These are phyloP conservation scores for Schizophyllum amplum DNA, from an alignment of 1,284 basidiomycete genomes.

Conservation along the genomic window DNA sequence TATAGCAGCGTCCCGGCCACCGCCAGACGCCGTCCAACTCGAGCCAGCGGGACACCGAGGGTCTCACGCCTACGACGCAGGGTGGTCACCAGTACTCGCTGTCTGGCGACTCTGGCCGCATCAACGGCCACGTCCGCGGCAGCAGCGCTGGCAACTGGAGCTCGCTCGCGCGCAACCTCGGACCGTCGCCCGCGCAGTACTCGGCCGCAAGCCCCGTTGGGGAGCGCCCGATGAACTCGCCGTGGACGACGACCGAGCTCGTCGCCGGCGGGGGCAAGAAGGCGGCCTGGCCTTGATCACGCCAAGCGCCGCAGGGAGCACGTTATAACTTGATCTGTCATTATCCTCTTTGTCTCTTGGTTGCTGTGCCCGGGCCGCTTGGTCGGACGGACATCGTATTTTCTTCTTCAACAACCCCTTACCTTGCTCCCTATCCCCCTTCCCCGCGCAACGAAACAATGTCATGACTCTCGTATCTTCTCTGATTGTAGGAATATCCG, in stretches of 20 bases:
- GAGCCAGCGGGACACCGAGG: conserved; percentile 57
- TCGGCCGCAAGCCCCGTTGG: conserved; percentile 47
- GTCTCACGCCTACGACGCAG: conserved; percentile 36
- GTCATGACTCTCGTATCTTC: no score
- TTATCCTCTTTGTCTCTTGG: background rate
- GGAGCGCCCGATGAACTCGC: conserved; percentile 47
- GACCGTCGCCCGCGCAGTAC: conserved; percentile 44
- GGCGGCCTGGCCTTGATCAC: no score
- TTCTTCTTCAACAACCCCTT: conserved; percentile 1
- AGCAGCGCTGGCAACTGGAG: conserved; percentile 76
- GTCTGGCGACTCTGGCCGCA: conserved; percentile 28
- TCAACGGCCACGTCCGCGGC: conserved; percentile 59
- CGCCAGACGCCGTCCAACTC: conserved; percentile 39
- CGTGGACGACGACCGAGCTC: conserved; percentile 62
- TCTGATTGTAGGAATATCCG: no score
- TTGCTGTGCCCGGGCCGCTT: background rate
- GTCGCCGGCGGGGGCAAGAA: conserved; percentile 26
- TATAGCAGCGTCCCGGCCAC: conserved; percentile 40
- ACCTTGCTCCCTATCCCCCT: background rate
- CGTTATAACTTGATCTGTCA: background rate
- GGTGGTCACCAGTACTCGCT: conserved; percentile 36
- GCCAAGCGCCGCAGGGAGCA: no score
- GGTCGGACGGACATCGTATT: background rate
- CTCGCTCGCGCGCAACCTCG: conserved; percentile 44
- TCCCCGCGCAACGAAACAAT: no score